Evolutionary conservation across 2,329 filamentous ascomycete genomes (phyloP).

Genomic region (Mariannaea elegans): DNA sequence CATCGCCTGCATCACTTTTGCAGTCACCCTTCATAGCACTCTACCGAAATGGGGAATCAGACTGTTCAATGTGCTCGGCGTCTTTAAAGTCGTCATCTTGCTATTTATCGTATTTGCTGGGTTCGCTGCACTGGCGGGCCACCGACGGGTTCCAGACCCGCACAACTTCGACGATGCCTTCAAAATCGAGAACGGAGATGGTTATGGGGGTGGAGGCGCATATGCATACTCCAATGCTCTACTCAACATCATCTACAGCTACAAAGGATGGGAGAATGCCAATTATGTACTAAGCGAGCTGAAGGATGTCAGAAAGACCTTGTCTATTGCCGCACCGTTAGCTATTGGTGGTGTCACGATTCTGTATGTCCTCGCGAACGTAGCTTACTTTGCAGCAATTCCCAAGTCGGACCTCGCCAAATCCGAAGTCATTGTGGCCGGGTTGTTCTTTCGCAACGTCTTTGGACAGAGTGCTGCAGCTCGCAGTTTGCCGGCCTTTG

Average conservation of each 20-base stretch:
- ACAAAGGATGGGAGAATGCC: constrained; percentile 71
- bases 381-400: constrained; percentile 72
- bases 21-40: constrained; percentile 60
- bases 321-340: constrained; percentile 64
- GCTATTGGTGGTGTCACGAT: constrained; percentile 67
- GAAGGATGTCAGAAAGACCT: constrained; percentile 62
- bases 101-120: constrained; percentile 70
- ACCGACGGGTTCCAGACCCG: constrained; percentile 57
- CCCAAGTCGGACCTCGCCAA: constrained; percentile 65
- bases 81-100: constrained; percentile 69
- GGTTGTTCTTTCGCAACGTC: constrained; percentile 68
- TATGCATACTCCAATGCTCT: constrained; percentile 66
- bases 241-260: constrained; percentile 67
- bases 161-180: constrained; percentile 68
- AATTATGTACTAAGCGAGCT: constrained; percentile 70
- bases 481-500: constrained; percentile 61
- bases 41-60: constrained; percentile 67
- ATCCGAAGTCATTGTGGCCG: constrained; percentile 68
- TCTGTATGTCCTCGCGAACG: constrained; percentile 70
- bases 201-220: constrained; percentile 58
- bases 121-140: constrained; percentile 64
- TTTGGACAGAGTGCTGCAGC: constrained; percentile 65
- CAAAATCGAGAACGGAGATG: constrained; percentile 51
- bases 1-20: constrained; percentile 63
- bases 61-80: constrained; percentile 65